Conservation (phyloP, 495 filamentous ascomycete species). For the Cercophora newfieldiana region DNA sequence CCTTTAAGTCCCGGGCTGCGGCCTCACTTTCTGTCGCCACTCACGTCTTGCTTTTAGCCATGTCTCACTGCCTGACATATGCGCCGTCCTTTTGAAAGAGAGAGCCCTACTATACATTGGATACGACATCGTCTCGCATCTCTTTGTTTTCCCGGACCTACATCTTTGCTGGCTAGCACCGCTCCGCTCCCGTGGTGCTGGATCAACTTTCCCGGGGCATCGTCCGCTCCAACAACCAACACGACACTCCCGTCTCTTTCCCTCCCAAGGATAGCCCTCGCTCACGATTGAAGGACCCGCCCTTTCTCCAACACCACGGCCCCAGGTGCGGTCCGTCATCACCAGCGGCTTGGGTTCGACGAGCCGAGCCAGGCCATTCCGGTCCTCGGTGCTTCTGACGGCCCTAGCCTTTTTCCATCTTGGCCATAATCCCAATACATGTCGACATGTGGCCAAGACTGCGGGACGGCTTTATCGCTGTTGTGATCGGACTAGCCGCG, state of each 20-base stretch:
- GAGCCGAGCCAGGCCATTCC: not conserved
- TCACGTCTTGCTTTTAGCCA: slow-evolving; percentile 14
- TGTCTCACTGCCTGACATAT: slow-evolving; percentile 37
- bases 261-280: not conserved
- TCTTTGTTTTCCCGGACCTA: not conserved
- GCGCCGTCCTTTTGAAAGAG: slow-evolving; percentile 22
- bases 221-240: not conserved
- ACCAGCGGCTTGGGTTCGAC: not conserved
- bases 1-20: slow-evolving; percentile 33
- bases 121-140: not conserved
- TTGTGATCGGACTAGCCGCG: slow-evolving; percentile 22
- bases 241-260: not conserved
- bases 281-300: no score
- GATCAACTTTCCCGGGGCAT: slow-evolving; percentile 3
- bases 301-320: no score
- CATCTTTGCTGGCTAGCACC: slow-evolving; percentile 18
- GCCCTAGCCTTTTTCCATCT: not conserved
- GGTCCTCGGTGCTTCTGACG: not conserved
- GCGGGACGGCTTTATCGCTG: slow-evolving; percentile 23
- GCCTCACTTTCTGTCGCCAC: slow-evolving; percentile 17
- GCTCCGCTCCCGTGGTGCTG: slow-evolving; percentile 26
- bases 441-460: not conserved
- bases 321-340: no score
- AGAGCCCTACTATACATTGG: slow-evolving; percentile 16
- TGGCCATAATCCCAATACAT: not conserved